Evolutionary conservation across 2,329 filamentous ascomycete species (phyloP), one percentile per base, ranked within the genome.

Genomic region (Colletotrichum sp.): DNA sequence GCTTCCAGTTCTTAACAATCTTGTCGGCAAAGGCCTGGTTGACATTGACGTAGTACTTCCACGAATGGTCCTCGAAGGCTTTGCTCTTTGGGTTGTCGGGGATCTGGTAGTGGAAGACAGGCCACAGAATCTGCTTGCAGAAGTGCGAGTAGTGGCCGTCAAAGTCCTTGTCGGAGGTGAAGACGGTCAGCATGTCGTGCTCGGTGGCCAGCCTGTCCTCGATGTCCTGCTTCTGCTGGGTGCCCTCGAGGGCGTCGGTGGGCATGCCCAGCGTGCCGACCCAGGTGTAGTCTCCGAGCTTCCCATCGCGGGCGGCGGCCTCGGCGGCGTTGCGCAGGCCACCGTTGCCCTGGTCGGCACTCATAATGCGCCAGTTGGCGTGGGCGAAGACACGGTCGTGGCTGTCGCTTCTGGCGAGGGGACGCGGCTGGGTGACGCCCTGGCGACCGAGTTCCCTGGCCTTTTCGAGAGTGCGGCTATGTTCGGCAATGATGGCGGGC

Each of bases 31-130:
- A 98, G 5, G 94, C 95, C 84, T 97, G 94, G 86, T 98, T 98
- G 82, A 98, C 91, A 70, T 95, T 95, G 82, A 96, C 94, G 81
- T 99, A 99, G 87, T 95, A 98, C 79, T 96, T 91, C 95, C 96
- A 99, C 1, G 96, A 98, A 85, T 99, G 96, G 80, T 99, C 96
- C 84, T 98, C 94, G 84, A 98, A 99, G 0, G 96, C 96, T 85
- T 99, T 99, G 91, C 96, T 98, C 89, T 98, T 98, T 30, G 96
- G 96, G 82, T 98, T 98, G 83, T 99, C 97, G 0, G 96, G 97
- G 76, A 99, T 98, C 85, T 98, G 96, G 84, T 99, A 99, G 86
- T 99, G 96, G 85, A 99, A 98, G 76, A 98, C 96, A 2, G 96
- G 96, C 96, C 96, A 99, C 8, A 99, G 89, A 71, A 99, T 98